Percentiles rank a stretch among this genome's conserved stretches.
phyloP scores from a whole-genome alignment of 1,284 basidiomycete species.

The Ustilago bromivora region DNA sequence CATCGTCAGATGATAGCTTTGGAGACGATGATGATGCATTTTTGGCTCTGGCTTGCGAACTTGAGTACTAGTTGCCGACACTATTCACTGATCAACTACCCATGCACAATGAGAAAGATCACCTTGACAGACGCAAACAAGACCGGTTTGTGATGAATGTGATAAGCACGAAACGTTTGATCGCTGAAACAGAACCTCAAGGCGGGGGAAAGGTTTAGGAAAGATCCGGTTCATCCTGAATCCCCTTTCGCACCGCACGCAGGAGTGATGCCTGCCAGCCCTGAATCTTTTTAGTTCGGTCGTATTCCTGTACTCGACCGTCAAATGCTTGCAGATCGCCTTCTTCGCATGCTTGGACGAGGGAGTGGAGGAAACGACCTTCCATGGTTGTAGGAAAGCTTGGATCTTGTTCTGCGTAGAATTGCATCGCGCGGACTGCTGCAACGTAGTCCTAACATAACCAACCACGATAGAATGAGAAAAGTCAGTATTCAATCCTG shows the following conservation, averaged over 20 bases:
- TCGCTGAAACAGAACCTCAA: background rate
- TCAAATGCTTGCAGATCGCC: constrained; percentile 66
- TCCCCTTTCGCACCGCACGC: constrained; percentile 58
- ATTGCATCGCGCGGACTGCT: constrained; percentile 65
- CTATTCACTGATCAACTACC: background rate
- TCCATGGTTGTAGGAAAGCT: constrained; percentile 67
- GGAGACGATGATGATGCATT: constrained; percentile 47
- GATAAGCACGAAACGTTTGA: background rate
- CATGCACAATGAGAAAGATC: too few relatives aligned
- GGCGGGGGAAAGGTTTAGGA: constrained; percentile 35
- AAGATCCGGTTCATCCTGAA: constrained; percentile 67
- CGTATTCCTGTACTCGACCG: constrained; percentile 64
- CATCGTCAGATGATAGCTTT: constrained; percentile 49
- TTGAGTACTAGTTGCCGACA: constrained; percentile 30
- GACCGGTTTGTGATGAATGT: background rate
- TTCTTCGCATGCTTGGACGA: constrained; percentile 63
- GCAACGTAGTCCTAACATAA: constrained; percentile 60
- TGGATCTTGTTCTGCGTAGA: constrained; percentile 67
- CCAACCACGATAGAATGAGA: background rate
- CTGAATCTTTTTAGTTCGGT: constrained; percentile 63
- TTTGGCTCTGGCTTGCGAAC: constrained; percentile 35
- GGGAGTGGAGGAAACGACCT: constrained; percentile 65
- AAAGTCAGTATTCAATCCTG: background rate
- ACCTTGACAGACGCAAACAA: too few relatives aligned
- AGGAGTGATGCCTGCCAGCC: constrained; percentile 67